Evolutionary conservation across 805 yeast genomes (phyloP).

Genomic region (Clavispora asparagi): DNA sequence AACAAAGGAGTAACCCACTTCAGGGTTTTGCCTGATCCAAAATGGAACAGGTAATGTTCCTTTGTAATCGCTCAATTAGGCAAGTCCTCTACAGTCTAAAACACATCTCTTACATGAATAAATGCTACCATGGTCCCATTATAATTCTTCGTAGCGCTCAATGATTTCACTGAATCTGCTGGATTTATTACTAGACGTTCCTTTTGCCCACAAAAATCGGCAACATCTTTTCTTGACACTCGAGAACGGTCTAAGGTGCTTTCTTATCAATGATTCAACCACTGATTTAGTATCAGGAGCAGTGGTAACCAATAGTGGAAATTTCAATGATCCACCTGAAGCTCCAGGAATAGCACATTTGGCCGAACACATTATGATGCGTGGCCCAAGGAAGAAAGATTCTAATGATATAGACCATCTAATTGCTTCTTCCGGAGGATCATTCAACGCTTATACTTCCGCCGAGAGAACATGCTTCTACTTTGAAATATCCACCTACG

Average conservation of each 20-base stretch:
- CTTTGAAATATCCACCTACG: conserved; percentile 52
- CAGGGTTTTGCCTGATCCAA: no score
- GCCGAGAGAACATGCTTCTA: conserved; percentile 62
- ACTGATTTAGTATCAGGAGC: conserved; percentile 64
- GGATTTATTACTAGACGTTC: conserved; percentile 11
- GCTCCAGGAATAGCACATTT: conserved; percentile 84
- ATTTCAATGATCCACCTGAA: conserved; percentile 68
- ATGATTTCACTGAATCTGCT: background rate
- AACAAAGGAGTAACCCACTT: no score
- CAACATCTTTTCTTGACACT: conserved; percentile 45
- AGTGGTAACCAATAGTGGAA: conserved; percentile 73
- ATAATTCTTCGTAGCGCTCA: background rate
- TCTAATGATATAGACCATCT: conserved; percentile 41
- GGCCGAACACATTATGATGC: conserved; percentile 69
- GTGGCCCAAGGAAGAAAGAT: conserved; percentile 23
- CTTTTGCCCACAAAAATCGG: conserved; percentile 33
- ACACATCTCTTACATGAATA: background rate
- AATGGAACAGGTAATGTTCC: no score
- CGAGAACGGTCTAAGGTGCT: conserved; percentile 61
- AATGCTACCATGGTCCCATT: background rate
- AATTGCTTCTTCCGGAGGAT: conserved; percentile 48
- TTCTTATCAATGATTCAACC: conserved; percentile 73
- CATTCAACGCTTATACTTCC: conserved; percentile 62
- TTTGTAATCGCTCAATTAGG: background rate
- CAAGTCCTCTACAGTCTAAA: background rate